Percentiles rank a stretch among this genome's conserved stretches.
These are phyloP conservation scores for Alternaria solani DNA, from an alignment of 2,329 filamentous ascomycete species.

Conservation along the genomic window DNA sequence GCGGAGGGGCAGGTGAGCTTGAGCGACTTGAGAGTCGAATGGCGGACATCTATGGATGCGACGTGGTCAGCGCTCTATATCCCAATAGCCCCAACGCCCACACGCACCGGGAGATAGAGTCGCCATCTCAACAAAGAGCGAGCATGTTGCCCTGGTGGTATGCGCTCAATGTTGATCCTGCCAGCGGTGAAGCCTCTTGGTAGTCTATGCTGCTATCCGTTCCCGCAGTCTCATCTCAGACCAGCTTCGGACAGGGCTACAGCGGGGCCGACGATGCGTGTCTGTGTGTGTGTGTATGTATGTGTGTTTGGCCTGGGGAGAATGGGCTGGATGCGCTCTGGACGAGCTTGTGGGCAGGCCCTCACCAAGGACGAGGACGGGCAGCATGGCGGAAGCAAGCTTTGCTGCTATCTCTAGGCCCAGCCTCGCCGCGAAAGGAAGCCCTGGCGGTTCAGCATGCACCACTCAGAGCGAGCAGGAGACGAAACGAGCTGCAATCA, in stretches of 20 bases:
- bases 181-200: conserved; percentile 12
- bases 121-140: conserved; percentile 29
- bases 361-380: neutral
- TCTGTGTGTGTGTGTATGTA: neutral
- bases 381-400: conserved; percentile 12
- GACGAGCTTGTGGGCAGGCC: conserved; percentile 1
- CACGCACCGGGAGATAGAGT: conserved; percentile 39
- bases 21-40: conserved; percentile 48
- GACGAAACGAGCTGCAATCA: conserved; percentile 13
- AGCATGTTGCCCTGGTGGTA: conserved; percentile 21
- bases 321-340: neutral
- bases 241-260: conserved; percentile 3
- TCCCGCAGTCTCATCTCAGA: conserved; percentile 11
- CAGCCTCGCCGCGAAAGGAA: conserved; percentile 19
- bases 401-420: conserved; percentile 4
- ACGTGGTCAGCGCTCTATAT: conserved; percentile 32
- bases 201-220: conserved; percentile 10
- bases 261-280: conserved; percentile 1
- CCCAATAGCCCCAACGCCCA: conserved; percentile 13
- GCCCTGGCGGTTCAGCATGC: conserved; percentile 22
- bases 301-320: neutral
- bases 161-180: conserved; percentile 3
- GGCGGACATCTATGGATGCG: conserved; percentile 44
- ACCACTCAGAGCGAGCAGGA: conserved; percentile 23
- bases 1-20: conserved; percentile 50